Conservation (phyloP, 768 basidiomycete genomes). For the Tulasnella sp. region DNA sequence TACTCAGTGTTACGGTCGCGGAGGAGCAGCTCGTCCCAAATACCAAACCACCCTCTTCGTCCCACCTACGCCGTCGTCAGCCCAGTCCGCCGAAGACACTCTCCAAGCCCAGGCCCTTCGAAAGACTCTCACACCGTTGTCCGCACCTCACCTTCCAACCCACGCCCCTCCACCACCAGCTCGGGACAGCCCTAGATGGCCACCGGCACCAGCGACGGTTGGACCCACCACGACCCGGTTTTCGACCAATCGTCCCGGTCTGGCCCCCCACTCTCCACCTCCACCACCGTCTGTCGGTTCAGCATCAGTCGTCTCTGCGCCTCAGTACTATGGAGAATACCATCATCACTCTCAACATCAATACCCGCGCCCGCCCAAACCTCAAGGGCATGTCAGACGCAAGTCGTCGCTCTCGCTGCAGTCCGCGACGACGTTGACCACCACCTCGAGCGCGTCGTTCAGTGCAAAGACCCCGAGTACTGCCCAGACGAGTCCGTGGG, state of each 20-base stretch:
- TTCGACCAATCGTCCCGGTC: not conserved
- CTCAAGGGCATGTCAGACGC: not conserved
- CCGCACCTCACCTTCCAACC: not conserved
- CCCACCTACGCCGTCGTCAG: not conserved
- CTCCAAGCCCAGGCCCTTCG: not conserved
- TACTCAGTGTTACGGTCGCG: not conserved
- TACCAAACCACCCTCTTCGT: not conserved
- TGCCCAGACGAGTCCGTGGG: not conserved
- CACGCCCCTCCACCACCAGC: not conserved
- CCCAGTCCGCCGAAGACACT: not conserved
- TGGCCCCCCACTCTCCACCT: not conserved
- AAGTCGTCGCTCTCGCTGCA: not conserved
- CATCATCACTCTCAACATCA: not conserved
- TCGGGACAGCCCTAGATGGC: not conserved
- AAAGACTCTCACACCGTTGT: not conserved
- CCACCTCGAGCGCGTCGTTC: not conserved
- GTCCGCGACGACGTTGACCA: not conserved
- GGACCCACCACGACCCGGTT: not conserved
- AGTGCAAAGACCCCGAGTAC: not conserved
- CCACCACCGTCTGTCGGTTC: not conserved
- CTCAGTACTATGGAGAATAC: not conserved
- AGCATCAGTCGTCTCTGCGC: not conserved
- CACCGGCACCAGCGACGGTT: not conserved
- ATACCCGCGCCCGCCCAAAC: not conserved
- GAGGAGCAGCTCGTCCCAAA: not conserved